These are phyloP conservation scores for Arthrobotrys sinensis DNA, from an alignment of 2,329 filamentous ascomycete species.

Conservation along the genomic window DNA sequence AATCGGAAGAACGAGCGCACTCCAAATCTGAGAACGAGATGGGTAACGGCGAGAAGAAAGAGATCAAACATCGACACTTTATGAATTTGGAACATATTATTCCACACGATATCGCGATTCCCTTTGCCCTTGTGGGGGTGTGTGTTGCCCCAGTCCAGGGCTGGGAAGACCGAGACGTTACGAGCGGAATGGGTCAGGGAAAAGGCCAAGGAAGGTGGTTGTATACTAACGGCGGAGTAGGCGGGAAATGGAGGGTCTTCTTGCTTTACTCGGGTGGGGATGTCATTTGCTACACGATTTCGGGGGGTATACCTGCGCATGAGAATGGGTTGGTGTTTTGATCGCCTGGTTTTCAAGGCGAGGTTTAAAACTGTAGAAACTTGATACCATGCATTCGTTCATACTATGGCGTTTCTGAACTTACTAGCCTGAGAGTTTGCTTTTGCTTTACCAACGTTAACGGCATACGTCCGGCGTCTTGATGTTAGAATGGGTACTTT, in stretches of 20 bases:
- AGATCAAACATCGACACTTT: conserved; percentile 14
- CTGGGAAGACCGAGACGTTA: conserved; percentile 36
- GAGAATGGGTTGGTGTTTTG: conserved; percentile 62
- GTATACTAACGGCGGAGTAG: conserved; percentile 61
- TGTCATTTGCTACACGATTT: conserved; percentile 77
- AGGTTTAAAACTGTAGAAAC: not conserved
- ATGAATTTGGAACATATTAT: conserved; percentile 52
- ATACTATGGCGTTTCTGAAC: conserved; percentile 59
- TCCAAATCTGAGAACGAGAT: conserved; percentile 73
- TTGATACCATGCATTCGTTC: conserved; percentile 47
- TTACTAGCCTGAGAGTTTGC: conserved; percentile 21
- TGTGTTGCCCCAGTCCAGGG: conserved; percentile 47
- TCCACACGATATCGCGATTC: conserved; percentile 27
- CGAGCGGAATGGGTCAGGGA: conserved; percentile 61
- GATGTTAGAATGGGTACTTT: not conserved
- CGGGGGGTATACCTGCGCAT: conserved; percentile 70
- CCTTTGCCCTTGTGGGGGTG: conserved; percentile 39
- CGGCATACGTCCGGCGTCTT: conserved; percentile 6
- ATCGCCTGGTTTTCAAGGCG: not conserved
- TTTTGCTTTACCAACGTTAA: conserved; percentile 2
- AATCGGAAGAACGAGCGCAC: not conserved
- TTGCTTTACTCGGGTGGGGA: conserved; percentile 80
- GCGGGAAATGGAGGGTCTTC: conserved; percentile 77
- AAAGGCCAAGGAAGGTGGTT: conserved; percentile 58
- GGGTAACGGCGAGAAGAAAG: conserved; percentile 70